Evolutionary conservation across 495 filamentous ascomycete species (phyloP).

Genomic region (Letharia lupina): DNA sequence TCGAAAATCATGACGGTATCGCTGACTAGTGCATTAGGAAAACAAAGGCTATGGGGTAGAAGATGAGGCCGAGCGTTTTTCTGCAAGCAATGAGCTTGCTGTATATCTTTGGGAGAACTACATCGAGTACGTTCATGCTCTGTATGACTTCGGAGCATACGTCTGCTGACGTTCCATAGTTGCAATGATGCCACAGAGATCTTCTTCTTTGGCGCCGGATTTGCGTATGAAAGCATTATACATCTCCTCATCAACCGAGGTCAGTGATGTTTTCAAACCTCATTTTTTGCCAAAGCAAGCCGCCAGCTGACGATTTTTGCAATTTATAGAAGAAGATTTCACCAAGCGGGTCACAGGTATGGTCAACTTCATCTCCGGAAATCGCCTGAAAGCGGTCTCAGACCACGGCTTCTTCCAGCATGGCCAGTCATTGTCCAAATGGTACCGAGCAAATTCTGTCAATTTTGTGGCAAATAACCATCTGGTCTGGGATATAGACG

Average conservation of each 20-base stretch:
- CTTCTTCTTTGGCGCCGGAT: conserved; percentile 76
- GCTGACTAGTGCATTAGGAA: conserved; percentile 19
- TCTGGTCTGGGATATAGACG: conserved; percentile 56
- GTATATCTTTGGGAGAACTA: conserved; percentile 97
- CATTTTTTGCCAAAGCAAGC: background rate
- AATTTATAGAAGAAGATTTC: conserved; percentile 31
- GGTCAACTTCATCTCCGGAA: conserved; percentile 37
- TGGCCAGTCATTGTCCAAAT: conserved; percentile 53
- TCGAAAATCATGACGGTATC: conserved; percentile 8
- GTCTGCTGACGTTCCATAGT: conserved; percentile 29
- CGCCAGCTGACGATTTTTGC: background rate
- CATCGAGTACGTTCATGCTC: conserved; percentile 50
- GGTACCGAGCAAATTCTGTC: conserved; percentile 63
- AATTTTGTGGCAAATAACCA: conserved; percentile 68
- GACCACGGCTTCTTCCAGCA: conserved; percentile 39
- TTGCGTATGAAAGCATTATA: conserved; percentile 60
- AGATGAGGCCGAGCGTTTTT: conserved; percentile 36
- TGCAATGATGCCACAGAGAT: conserved; percentile 59
- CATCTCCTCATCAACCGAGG: conserved; percentile 61
- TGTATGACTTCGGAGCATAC: conserved; percentile 9
- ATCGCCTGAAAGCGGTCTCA: conserved; percentile 50
- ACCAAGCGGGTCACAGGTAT: conserved; percentile 40
- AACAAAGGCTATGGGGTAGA: conserved; percentile 34
- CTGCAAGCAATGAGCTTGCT: conserved; percentile 63
- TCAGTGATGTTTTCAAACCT: conserved; percentile 28